Percentiles rank a stretch among this genome's conserved stretches.
Conservation (phyloP, 441 rosid species). For the Arabidopsis lyrata region DNA sequence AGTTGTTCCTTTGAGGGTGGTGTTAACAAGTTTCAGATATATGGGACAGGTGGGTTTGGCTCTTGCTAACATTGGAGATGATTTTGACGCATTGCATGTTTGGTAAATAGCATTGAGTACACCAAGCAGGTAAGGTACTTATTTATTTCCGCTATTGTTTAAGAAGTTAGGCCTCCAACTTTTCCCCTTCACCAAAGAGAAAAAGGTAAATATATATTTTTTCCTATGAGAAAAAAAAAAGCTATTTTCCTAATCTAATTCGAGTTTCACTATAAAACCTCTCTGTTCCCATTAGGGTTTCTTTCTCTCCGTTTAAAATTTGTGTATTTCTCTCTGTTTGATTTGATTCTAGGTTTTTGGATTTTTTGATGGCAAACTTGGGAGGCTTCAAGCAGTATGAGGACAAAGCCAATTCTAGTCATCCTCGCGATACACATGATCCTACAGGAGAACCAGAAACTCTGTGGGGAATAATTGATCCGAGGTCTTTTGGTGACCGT, state of each 20-base stretch:
- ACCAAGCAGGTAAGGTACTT: too few relatives aligned
- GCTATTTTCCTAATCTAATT: too few relatives aligned
- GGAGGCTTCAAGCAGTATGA: conserved; percentile 94
- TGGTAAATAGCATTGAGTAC: too few relatives aligned
- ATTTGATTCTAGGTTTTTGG: conserved; percentile 49
- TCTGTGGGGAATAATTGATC: conserved; percentile 86
- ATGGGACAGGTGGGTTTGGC: conserved; percentile 72
- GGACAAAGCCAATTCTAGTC: conserved; percentile 87
- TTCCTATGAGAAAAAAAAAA: too few relatives aligned
- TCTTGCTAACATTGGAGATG: conserved; percentile 65
- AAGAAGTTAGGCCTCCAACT: too few relatives aligned
- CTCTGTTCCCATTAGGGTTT: too few relatives aligned
- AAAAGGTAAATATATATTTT: too few relatives aligned
- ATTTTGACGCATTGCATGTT: conserved; percentile 66
- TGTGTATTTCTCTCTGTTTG: conserved; percentile 1
- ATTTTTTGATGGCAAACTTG: conserved; percentile 62
- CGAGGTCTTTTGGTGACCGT: conserved; percentile 81
- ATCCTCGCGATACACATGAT: conserved; percentile 88
- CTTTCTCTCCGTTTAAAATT: too few relatives aligned
- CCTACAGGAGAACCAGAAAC: conserved; percentile 97
- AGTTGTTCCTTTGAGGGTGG: conserved; percentile 6
- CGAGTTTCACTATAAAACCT: too few relatives aligned
- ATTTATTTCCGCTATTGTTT: too few relatives aligned
- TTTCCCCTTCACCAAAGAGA: too few relatives aligned
- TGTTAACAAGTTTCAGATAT: conserved; percentile 27